These are phyloP conservation scores for Podospora didyma DNA, from an alignment of 495 filamentous ascomycete genomes.

Conservation along the genomic window DNA sequence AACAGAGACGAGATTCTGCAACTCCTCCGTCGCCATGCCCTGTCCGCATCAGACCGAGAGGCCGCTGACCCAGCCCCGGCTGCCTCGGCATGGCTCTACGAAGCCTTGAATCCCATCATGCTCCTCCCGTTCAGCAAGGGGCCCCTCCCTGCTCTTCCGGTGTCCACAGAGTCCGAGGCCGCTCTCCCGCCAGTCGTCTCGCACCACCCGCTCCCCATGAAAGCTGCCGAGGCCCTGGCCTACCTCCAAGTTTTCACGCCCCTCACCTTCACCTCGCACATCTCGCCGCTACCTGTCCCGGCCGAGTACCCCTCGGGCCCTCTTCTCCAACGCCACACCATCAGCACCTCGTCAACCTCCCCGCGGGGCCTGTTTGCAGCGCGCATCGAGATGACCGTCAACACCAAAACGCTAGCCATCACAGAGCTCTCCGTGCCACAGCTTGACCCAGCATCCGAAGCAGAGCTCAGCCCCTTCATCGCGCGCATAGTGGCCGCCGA, in stretches of 20 bases:
- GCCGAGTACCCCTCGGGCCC: slow-evolving; percentile 11
- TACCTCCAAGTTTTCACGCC: slow-evolving; percentile 56
- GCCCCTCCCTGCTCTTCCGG: slow-evolving; percentile 12
- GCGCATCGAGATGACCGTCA: slow-evolving; percentile 43
- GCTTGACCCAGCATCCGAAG: slow-evolving; percentile 37
- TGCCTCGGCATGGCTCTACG: slow-evolving; percentile 30
- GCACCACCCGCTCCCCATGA: slow-evolving; percentile 49
- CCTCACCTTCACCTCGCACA: slow-evolving; percentile 46
- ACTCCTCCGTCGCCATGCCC: slow-evolving; percentile 32
- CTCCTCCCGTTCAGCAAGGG: slow-evolving; percentile 48
- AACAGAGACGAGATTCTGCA: slow-evolving; percentile 32
- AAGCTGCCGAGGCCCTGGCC: slow-evolving; percentile 49
- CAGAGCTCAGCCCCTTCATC: slow-evolving; percentile 41
- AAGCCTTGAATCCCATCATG: slow-evolving; percentile 40
- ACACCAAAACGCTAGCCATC: slow-evolving; percentile 39
- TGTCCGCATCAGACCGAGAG: slow-evolving; percentile 29
- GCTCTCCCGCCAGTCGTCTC: slow-evolving; percentile 35
- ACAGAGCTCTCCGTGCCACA: slow-evolving; percentile 34
- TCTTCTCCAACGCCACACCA: slow-evolving; percentile 38
- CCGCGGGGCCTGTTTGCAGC: slow-evolving; percentile 42
- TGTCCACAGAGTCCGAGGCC: slow-evolving; percentile 6
- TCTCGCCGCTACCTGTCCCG: slow-evolving; percentile 34
- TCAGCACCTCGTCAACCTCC: slow-evolving; percentile 31
- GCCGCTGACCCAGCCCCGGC: slow-evolving; percentile 15
- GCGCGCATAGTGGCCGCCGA: slow-evolving; percentile 18